Base-by-base conservation (phyloP, 495 filamentous ascomycete genomes). In the Cryomyces minteri region DNA sequence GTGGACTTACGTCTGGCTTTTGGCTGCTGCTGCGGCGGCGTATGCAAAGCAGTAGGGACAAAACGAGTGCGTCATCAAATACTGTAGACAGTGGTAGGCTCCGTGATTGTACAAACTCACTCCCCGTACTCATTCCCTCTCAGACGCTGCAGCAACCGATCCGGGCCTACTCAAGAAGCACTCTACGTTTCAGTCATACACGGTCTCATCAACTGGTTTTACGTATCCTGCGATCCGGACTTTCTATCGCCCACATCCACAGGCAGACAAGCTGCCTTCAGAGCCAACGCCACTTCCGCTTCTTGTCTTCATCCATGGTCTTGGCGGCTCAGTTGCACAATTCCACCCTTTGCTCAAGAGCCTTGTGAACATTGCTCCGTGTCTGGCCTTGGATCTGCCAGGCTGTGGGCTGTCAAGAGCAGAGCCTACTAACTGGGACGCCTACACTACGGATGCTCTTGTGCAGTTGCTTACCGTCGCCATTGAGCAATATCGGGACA, bases 271-370 rank as follows among this genome's bases (percentile, higher is more conserved):
- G 54, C 72, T 95, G 4, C 85, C 84, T 0, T 70, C 63, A 41
- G 70, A 73, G 40, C 80, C 84, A 0, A 67, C 70, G 5, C 77
- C 84, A 1, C 61, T 93, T n/a, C 85, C 88, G 7, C 63, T 94
- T 6, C 62, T 95, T 5, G 88, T 94, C 29, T 93, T 93, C 58
- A 69, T 94, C 44, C 88, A 95, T 56, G 88, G 88, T 10, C 71
- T 96, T 32, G 88, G 88, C 18, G 88, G 88, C 31, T 93, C 83
- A 2, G 63, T 88, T 10, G 80, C 85, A 5, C 88, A 95, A 58
- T 95, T 94, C 59, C 71, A 81, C 48, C 75, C 84, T 33, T 62
- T 95, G 5, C 69, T 96, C 9, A 81, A 76, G 1, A 88, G 82
- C 58, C 67, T 96, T 32, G 78, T 82, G 10, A 85, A 92, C 49